These are phyloP conservation scores for Cercophora scortea DNA, from an alignment of 495 filamentous ascomycete genomes.

Conservation along the genomic window DNA sequence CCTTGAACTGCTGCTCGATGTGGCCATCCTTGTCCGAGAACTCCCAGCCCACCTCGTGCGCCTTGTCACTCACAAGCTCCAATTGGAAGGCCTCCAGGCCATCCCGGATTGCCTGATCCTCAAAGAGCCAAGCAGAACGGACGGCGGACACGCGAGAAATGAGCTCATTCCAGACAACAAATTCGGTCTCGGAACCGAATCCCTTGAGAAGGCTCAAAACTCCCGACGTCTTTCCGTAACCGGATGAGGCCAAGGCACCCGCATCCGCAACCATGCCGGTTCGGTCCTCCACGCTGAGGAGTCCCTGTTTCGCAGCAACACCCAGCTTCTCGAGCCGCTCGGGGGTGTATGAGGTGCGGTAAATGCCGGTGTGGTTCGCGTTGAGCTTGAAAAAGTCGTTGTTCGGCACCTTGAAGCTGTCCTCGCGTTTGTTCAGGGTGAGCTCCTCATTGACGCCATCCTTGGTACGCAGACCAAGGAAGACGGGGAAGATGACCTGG, in stretches of 20 bases:
- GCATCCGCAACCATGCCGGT: conserved; percentile 96
- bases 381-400: conserved; percentile 73
- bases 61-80: conserved; percentile 63
- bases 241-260: conserved; percentile 79
- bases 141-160: conserved; percentile 65
- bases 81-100: conserved; percentile 77
- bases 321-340: conserved; percentile 64
- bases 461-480: conserved; percentile 61
- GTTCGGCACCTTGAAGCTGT: conserved; percentile 57
- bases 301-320: conserved; percentile 73
- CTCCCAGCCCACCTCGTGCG: conserved; percentile 80
- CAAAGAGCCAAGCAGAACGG: conserved; percentile 82
- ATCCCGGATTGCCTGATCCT: conserved; percentile 61
- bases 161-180: conserved; percentile 93
- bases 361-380: conserved; percentile 66
- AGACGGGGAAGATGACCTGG: conserved; percentile 66
- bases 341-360: conserved; percentile 63
- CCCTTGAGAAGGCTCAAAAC: conserved; percentile 77
- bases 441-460: conserved; percentile 53
- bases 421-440: conserved; percentile 65
- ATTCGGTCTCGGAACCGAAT: conserved; percentile 77
- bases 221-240: conserved; percentile 89
- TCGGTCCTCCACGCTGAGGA: conserved; percentile 87
- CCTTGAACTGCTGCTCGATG: conserved; percentile 81
- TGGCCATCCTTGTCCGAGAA: conserved; percentile 80